These are phyloP conservation scores for Starmerella apis DNA, from an alignment of 805 yeast genomes.

Conservation along the genomic window DNA sequence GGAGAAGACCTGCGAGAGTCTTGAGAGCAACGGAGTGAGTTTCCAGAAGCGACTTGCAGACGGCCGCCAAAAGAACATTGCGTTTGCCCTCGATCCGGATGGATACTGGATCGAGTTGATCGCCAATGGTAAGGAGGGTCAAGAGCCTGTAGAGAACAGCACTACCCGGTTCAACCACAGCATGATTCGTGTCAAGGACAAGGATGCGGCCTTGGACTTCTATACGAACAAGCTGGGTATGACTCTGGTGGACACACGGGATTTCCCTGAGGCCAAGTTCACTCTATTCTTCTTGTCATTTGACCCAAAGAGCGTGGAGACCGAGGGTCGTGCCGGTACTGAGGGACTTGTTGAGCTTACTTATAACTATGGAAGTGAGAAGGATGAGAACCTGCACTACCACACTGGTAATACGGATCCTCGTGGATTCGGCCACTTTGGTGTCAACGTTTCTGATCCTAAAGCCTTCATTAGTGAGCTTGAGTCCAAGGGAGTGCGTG, in stretches of 20 bases:
- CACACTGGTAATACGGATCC: constrained; percentile 73
- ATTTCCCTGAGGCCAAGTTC: constrained; percentile 62
- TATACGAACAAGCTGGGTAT: constrained; percentile 74
- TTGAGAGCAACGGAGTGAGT: constrained; percentile 52
- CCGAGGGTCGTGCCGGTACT: constrained; percentile 35
- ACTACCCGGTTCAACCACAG: constrained; percentile 66
- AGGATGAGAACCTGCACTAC: constrained; percentile 60
- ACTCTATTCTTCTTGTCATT: constrained; percentile 80
- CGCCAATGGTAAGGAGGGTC: constrained; percentile 36
- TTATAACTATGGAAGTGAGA: constrained; percentile 92
- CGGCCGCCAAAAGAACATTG: constrained; percentile 88
- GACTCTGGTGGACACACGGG: constrained; percentile 51
- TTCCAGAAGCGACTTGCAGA: constrained; percentile 79
- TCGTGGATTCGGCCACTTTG: constrained; percentile 80
- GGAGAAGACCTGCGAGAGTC: constrained; percentile 45
- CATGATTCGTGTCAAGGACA: constrained; percentile 89
- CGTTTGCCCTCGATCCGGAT: constrained; percentile 90
- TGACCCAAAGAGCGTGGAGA: constrained; percentile 36
- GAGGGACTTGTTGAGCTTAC: constrained; percentile 82
- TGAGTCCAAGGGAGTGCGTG: constrained; percentile 37
- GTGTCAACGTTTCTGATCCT: constrained; percentile 59
- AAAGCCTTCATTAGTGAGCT: constrained; percentile 44
- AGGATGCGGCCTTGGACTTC: constrained; percentile 60
- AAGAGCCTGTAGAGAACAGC: constrained; percentile 9
- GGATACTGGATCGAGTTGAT: constrained; percentile 94